Percentiles rank a stretch among this genome's conserved stretches.
Conservation (phyloP, 176 grass and related monocot genomes). For the Zizania latifolia region DNA sequence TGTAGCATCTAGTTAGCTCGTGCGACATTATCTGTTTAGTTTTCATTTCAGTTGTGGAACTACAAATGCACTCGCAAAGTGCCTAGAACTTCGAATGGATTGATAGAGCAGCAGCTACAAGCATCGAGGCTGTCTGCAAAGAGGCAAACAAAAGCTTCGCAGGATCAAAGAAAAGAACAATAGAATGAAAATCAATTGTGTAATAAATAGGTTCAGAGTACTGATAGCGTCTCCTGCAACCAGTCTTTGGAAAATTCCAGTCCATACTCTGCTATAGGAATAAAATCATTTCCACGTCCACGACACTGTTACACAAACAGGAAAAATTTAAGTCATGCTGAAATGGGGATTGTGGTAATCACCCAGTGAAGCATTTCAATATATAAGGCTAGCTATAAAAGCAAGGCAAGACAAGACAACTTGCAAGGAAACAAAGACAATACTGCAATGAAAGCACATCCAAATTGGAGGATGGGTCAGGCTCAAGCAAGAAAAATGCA, state of each 20-base stretch:
- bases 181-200: not conserved
- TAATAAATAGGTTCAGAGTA: not conserved
- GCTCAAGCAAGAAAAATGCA: not conserved
- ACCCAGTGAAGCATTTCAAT: too few relatives aligned
- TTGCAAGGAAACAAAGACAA: not conserved
- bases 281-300: slow-evolving; percentile 62
- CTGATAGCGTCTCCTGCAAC: not conserved
- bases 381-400: not conserved
- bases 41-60: not conserved
- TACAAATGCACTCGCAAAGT: not conserved
- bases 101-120: too few relatives aligned
- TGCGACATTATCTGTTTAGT: not conserved
- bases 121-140: not conserved
- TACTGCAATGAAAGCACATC: not conserved
- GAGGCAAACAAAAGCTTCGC: not conserved
- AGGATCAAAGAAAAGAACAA: not conserved
- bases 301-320: slow-evolving; percentile 49
- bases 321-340: not conserved
- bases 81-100: not conserved
- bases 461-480: not conserved
- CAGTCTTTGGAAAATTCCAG: slow-evolving; percentile 61
- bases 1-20: not conserved
- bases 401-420: not conserved
- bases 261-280: slow-evolving; percentile 89
- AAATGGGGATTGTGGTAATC: not conserved